A percentile compares a stretch with the other conserved stretches of the same genome.
Conservation (phyloP, 371 early-diverging fungal genomes). For the Smittium culicis region DNA sequence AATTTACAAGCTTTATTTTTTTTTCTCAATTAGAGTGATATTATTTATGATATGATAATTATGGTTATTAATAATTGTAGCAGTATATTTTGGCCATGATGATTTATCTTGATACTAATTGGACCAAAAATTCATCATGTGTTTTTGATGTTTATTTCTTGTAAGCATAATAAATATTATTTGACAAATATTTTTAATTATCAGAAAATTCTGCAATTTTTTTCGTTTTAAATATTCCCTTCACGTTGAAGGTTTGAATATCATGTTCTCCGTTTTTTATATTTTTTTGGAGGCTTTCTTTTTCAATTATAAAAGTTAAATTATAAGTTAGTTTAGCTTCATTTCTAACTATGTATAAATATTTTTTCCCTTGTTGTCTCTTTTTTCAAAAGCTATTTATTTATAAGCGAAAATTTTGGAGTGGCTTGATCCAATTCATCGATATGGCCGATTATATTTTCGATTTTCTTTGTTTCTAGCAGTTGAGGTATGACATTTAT, state of each 20-base stretch:
- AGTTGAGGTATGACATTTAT: too few relatives aligned
- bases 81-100: not conserved
- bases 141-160: not conserved
- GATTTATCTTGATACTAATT: not conserved
- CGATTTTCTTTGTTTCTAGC: too few relatives aligned
- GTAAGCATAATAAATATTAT: not conserved
- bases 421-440: too few relatives aligned
- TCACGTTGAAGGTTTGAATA: not conserved
- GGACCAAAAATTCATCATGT: not conserved
- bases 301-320: too few relatives aligned
- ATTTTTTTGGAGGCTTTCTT: too few relatives aligned
- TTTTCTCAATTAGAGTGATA: not conserved
- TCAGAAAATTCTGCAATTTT: not conserved
- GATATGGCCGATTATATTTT: too few relatives aligned
- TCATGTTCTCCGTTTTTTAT: not conserved
- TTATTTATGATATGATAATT: not conserved
- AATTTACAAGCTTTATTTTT: not conserved
- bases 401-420: too few relatives aligned
- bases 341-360: too few relatives aligned
- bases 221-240: not conserved
- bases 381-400: too few relatives aligned
- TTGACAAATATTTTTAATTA: not conserved
- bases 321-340: too few relatives aligned
- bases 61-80: not conserved
- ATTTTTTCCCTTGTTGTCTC: too few relatives aligned